phyloP scores from a whole-genome alignment of 768 basidiomycete species.

The Mycena alexandri region DNA sequence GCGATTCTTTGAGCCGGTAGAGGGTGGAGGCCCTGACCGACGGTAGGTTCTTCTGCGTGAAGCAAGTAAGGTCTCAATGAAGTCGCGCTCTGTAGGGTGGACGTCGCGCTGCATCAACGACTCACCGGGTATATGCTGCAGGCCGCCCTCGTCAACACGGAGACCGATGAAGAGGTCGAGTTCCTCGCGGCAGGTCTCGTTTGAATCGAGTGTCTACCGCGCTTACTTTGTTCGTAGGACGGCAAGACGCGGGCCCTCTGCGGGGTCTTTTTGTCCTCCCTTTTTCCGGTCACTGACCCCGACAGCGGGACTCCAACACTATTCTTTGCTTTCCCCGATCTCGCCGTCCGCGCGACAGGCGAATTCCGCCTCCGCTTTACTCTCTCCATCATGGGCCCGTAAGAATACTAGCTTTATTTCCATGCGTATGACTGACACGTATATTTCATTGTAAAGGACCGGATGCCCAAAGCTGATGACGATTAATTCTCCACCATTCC shows the following conservation, averaged over 20 bases:
- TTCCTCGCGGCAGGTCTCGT: background rate
- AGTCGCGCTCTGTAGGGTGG: background rate
- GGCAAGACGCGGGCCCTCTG: background rate
- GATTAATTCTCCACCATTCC: conserved; percentile 6
- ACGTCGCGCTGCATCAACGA: background rate
- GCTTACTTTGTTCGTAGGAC: background rate
- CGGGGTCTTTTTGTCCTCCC: background rate
- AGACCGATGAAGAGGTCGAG: background rate
- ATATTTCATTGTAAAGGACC: background rate
- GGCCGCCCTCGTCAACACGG: background rate
- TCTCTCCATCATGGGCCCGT: background rate
- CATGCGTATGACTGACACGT: background rate
- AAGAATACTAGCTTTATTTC: background rate
- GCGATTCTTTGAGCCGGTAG: background rate
- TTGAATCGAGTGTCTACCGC: background rate
- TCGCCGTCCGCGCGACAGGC: conserved; percentile 17
- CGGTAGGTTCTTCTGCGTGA: background rate
- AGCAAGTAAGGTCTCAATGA: background rate
- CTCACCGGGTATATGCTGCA: background rate
- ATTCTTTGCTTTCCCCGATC: conserved; percentile 20
- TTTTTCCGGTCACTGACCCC: background rate
- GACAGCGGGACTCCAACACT: background rate
- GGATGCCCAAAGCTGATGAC: background rate
- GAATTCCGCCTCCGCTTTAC: background rate
- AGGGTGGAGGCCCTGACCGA: background rate